Evolutionary conservation across 176 grass and related monocot genomes (phyloP), one percentile per base, ranked within the genome.

Genomic region (Hordeum marinum): DNA sequence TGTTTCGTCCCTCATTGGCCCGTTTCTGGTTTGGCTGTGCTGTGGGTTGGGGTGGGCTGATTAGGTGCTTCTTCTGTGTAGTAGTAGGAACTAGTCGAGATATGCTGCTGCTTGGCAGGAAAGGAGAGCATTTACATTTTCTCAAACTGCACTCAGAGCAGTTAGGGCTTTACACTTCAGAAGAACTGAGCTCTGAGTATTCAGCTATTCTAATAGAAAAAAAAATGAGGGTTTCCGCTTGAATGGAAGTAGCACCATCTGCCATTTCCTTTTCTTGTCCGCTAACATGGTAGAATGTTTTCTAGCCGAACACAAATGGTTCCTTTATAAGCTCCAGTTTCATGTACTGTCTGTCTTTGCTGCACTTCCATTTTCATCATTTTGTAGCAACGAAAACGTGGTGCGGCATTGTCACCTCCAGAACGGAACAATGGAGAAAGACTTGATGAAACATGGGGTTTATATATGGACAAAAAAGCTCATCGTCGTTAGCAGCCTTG

Each of bases 1-100:
- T 80, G 67, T 60, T 79, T 69, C 84, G 40, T 40, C 32, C 34
- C 46, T 67, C 15, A 41, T 75, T 68, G 80, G 66, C 29, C 14
- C 0, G 10, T 79, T 70, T 76, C 2, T 50, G 5, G 18, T 17
- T 75, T 23, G 17, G 37, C 35, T 3, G 21, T 14, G 7, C 11
- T 68, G n/a, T 27, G 73, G 18, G 79, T 72, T 29, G 9, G 50
- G 73, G 6, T 65, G 60, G 37, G 35, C 13, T 66, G 9, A 54
- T 85, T 54, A 54, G 50, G 50, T 55, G 52, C 52, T 72, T 58
- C 82, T 43, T 82, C 9, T 41, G 7, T 15, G 26, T 63, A 24
- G 71, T 34, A 55, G 26, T 63, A 24, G 71, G 34, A 55, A 72
- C 18, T 25, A 48, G 54, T 0, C 69, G 52, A 55, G 52, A 55